Evolutionary conservation across 139 green algal genomes (phyloP).

Genomic region (Chlorella sp.): DNA sequence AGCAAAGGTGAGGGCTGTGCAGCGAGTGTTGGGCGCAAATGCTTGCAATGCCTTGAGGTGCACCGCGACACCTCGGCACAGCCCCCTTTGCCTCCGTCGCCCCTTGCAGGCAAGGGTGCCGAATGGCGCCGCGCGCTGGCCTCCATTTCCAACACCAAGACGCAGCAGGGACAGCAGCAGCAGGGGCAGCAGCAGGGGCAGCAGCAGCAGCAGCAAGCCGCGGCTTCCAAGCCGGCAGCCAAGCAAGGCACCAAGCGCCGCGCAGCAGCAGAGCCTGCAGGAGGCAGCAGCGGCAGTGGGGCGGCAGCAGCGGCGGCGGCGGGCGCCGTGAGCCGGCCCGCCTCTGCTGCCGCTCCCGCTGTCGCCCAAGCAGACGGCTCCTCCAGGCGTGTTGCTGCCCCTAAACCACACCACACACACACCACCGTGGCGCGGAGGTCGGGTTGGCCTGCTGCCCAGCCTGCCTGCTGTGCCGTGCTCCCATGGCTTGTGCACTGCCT

Average conservation of each 20-base stretch:
- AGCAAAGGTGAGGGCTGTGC: neutral
- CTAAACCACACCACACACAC: neutral
- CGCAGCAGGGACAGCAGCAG: neutral
- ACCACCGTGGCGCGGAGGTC: neutral
- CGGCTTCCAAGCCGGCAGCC: neutral
- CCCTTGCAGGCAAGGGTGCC: conserved; percentile 10
- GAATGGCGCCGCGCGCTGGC: conserved; percentile 29
- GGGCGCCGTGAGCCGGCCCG: neutral
- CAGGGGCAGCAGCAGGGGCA: no score
- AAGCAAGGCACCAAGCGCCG: neutral
- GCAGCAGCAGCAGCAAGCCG: neutral
- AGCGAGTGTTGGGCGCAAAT: neutral
- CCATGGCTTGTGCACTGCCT: neutral
- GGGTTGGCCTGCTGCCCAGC: neutral
- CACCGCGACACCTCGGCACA: no score
- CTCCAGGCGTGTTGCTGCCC: neutral
- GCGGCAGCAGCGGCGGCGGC: conserved; percentile 11
- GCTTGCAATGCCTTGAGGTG: no score
- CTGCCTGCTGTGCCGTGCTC: neutral
- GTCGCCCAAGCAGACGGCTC: neutral
- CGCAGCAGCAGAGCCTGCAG: neutral
- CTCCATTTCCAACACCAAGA: conserved; percentile 32
- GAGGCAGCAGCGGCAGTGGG: neutral
- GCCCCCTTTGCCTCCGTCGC: neutral
- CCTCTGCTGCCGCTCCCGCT: neutral